These are phyloP conservation scores for Ceratobasidium sp. DNA, from an alignment of 1,284 basidiomycete genomes.

Conservation along the genomic window DNA sequence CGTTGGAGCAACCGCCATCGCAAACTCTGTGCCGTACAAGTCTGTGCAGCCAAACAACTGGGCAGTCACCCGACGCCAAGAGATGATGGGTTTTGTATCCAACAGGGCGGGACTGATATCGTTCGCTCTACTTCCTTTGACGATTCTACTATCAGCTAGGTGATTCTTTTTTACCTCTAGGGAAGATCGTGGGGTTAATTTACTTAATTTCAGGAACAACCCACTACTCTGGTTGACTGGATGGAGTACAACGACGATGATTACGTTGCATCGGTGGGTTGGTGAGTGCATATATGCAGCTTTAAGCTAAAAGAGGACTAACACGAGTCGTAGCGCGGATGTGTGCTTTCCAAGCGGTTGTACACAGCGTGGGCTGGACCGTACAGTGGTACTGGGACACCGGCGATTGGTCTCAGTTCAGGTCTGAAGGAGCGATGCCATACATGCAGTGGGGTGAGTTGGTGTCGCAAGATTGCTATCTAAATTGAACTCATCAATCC, in stretches of 20 bases:
- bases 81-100: slow-evolving; percentile 37
- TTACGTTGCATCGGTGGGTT: slow-evolving; percentile 39
- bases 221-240: slow-evolving; percentile 30
- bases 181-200: no score
- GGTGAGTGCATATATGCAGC: slow-evolving; percentile 8
- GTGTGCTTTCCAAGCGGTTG: slow-evolving; percentile 37
- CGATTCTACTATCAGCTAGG: slow-evolving; percentile 29
- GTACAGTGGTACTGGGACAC: slow-evolving; percentile 43
- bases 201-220: slow-evolving; percentile 9
- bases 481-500: background rate
- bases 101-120: slow-evolving; percentile 32
- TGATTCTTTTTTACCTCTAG: background rate
- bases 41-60: slow-evolving; percentile 43
- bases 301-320: background rate
- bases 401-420: slow-evolving; percentile 9
- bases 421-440: slow-evolving; percentile 27
- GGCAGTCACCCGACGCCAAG: slow-evolving; percentile 20
- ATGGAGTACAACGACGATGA: slow-evolving; percentile 30
- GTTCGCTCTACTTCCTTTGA: slow-evolving; percentile 37
- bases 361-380: slow-evolving; percentile 38
- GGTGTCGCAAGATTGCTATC: background rate
- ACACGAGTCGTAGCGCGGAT: background rate
- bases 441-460: slow-evolving; percentile 40
- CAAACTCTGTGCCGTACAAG: slow-evolving; percentile 24
- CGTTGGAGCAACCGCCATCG: slow-evolving; percentile 18